Conservation (phyloP, 257 asterid species). For the Scutellaria barbata region DNA sequence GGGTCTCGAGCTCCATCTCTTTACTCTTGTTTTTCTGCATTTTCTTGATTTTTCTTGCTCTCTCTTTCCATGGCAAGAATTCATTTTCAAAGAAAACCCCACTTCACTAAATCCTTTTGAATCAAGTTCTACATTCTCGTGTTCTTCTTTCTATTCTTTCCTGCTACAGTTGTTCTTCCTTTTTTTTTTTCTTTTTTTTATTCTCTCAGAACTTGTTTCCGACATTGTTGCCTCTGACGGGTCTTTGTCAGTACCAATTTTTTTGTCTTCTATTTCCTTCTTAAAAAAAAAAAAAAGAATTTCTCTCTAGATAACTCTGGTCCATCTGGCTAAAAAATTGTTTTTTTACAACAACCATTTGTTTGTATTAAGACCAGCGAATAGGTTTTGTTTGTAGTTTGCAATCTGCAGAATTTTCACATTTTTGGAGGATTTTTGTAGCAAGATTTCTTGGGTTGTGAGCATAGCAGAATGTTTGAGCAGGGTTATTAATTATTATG, state of each 20-base stretch:
- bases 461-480: conserved; percentile 23
- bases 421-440: conserved; percentile 21
- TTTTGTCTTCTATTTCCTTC: conserved; percentile 33
- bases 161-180: neutral
- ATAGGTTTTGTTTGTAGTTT: conserved; percentile 14
- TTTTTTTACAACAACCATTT: conserved; percentile 30
- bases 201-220: conserved; percentile 28
- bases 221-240: conserved; percentile 45
- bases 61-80: conserved; percentile 25
- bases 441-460: conserved; percentile 33
- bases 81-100: conserved; percentile 26
- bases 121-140: conserved; percentile 8
- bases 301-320: conserved; percentile 32
- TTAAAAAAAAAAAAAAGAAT: neutral
- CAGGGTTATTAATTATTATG: neutral
- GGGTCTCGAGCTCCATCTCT: conserved; percentile 45
- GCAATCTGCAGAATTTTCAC: conserved; percentile 28
- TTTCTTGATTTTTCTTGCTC: conserved; percentile 31
- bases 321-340: conserved; percentile 29
- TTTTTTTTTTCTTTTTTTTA: neutral
- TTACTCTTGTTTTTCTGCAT: conserved; percentile 21
- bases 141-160: conserved; percentile 33
- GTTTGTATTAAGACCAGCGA: conserved; percentile 26
- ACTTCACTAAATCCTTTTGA: conserved; percentile 24
- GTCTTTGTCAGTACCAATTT: conserved; percentile 42